These are phyloP conservation scores for Cudoniella acicularis DNA, from an alignment of 495 filamentous ascomycete genomes.

Conservation along the genomic window DNA sequence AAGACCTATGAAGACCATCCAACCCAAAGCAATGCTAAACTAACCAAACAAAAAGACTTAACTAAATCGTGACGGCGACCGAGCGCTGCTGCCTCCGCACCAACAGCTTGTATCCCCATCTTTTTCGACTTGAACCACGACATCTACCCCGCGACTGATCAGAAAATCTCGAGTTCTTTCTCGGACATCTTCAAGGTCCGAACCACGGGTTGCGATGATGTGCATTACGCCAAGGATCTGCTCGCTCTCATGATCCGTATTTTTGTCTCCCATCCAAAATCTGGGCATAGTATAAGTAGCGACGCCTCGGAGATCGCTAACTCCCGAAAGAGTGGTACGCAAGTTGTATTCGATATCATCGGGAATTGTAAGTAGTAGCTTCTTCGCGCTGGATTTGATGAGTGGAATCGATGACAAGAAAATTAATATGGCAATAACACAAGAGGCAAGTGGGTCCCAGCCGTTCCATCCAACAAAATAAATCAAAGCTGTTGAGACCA, in stretches of 20 bases:
- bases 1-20: too few relatives aligned
- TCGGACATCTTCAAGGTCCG: constrained; percentile 74
- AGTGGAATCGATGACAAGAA: constrained; percentile 84
- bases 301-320: constrained; percentile 80
- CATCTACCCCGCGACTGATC: constrained; percentile 59
- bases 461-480: constrained; percentile 84
- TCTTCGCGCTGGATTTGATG: constrained; percentile 77
- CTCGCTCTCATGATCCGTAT: constrained; percentile 33
- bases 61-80: not conserved
- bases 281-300: constrained; percentile 81
- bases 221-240: constrained; percentile 76
- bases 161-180: constrained; percentile 60
- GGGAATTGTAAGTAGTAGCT: constrained; percentile 78
- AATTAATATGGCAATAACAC: constrained; percentile 89
- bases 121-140: constrained; percentile 70
- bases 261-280: constrained; percentile 88
- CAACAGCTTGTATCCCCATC: constrained; percentile 76
- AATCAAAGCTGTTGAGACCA: constrained; percentile 84
- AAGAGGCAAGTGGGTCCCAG: constrained; percentile 94
- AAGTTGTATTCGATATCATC: constrained; percentile 84
- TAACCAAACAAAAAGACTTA: not conserved
- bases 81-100: constrained; percentile 50
- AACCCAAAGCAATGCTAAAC: too few relatives aligned
- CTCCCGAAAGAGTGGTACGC: constrained; percentile 77
- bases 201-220: constrained; percentile 64